Base-by-base conservation (phyloP, 805 yeast genomes). In the Starmerella khaoyaiensis region DNA sequence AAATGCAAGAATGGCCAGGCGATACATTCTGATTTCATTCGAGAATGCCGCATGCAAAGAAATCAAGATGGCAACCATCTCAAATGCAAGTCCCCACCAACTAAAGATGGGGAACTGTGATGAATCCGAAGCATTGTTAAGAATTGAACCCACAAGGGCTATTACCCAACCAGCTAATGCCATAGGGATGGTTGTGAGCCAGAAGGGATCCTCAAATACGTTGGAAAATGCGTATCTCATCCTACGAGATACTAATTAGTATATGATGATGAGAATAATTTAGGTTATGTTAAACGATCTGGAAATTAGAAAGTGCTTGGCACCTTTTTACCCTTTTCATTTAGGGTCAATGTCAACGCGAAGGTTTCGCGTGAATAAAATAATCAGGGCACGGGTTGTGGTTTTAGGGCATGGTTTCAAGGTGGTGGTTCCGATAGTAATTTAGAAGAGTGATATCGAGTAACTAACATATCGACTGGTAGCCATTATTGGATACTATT, bases 21-120 rank as follows among this genome's bases (percentile, higher is more conserved):
- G 71, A 61, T 90, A 82, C 42, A 71, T 65, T 53, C 79, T 83
- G 42, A 82, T 64, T 30, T 73, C 60, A 58, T 79, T 76, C 51
- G 60, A 61, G 56, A 74, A 53, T 57, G 67, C 59, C 70, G 82
- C 45, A 73, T 63, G 39, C 65, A 49, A 28, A 68, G 66, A 42
- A 71, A 65, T 55, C 4, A 72, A 48, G 16, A 79, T 66, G 28
- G 82, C 48, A 21, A 81, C 44, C 16, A 84, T 62, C 59, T 87
- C 76, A 54, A 73, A 90, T 2, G 79, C 86, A 5, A 90, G 58
- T 1, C 93, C 94, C 98, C 98, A 90, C 98, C 98, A 87, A 4
- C 90, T 72, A 59, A 87, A 79, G 46, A 73, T 71, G 1, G 96
- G 95, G 54, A 78, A 82, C 5, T 58, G 47, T 12, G 59, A 57